phyloP scores from a whole-genome alignment of 106 monocot genomes.

The Iris macrosiphon region DNA sequence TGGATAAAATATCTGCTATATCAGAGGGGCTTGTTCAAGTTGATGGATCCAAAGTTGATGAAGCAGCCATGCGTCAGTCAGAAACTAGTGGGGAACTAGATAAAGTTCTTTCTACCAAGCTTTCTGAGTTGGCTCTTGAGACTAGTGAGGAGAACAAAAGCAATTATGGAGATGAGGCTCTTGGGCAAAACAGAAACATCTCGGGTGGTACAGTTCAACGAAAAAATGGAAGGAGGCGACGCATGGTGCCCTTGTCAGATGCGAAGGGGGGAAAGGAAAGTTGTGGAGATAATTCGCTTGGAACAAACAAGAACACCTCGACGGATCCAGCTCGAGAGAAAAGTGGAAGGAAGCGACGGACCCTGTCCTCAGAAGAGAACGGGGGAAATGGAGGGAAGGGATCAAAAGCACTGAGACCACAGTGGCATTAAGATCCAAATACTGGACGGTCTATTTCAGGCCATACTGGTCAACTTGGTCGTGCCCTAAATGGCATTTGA shows the following conservation, averaged over 20 bases:
- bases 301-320: background rate
- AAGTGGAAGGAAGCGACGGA: conserved; percentile 5
- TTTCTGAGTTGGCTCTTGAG: background rate
- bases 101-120: background rate
- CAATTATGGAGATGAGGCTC: background rate
- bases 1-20: too few relatives aligned
- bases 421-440: conserved; percentile 6
- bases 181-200: background rate
- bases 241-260: background rate
- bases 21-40: background rate
- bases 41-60: background rate
- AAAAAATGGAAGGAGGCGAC: conserved; percentile 2
- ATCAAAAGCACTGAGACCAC: conserved; percentile 3
- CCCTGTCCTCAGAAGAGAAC: background rate
- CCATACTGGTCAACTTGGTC: too few relatives aligned
- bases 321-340: background rate
- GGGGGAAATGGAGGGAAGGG: conserved; percentile 1
- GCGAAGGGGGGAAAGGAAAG: conserved; percentile 1
- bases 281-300: background rate
- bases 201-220: background rate
- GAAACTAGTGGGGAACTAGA: background rate
- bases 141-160: background rate
- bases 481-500: too few relatives aligned
- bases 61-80: background rate
- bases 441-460: too few relatives aligned